These are phyloP conservation scores for Phaffia australis DNA, from an alignment of 768 basidiomycete genomes.

Conservation along the genomic window DNA sequence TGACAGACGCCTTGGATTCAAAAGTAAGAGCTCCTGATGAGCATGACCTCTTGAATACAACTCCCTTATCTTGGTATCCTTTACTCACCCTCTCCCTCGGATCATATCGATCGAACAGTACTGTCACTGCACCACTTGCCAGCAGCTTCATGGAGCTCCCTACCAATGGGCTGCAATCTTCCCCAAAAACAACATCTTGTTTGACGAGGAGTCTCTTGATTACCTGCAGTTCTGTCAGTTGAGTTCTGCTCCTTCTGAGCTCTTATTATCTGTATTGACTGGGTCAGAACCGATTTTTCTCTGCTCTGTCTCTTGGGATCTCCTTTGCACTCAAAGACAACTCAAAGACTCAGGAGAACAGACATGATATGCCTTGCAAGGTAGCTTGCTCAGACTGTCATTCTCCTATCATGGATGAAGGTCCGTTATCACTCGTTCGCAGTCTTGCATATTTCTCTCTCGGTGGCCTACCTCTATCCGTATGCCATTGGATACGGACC, in stretches of 20 bases:
- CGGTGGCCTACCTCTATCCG: not conserved
- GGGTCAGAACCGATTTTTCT: not conserved
- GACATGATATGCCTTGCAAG: slow-evolving; percentile 12
- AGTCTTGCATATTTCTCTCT: not conserved
- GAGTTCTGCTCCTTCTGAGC: no score
- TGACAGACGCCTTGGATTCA: no score
- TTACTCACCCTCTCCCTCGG: no score
- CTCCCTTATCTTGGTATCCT: not conserved
- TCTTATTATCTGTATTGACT: not conserved
- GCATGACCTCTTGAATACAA: not conserved
- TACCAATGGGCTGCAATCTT: slow-evolving; percentile 14
- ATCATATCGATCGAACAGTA: not conserved
- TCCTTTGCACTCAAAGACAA: no score
- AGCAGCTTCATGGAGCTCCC: slow-evolving; percentile 12
- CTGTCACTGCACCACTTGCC: not conserved
- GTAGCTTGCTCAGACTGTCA: slow-evolving; percentile 3
- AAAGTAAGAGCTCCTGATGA: not conserved
- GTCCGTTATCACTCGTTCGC: not conserved
- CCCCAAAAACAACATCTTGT: not conserved
- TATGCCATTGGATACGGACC: not conserved
- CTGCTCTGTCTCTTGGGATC: not conserved
- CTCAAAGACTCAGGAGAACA: slow-evolving; percentile 3
- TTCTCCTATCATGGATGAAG: slow-evolving; percentile 11
- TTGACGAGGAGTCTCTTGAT: slow-evolving; percentile 5
- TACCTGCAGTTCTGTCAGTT: slow-evolving; percentile 5